Conservation (phyloP, 2,329 filamentous ascomycete species). For the Aureobasidium pullulans region DNA sequence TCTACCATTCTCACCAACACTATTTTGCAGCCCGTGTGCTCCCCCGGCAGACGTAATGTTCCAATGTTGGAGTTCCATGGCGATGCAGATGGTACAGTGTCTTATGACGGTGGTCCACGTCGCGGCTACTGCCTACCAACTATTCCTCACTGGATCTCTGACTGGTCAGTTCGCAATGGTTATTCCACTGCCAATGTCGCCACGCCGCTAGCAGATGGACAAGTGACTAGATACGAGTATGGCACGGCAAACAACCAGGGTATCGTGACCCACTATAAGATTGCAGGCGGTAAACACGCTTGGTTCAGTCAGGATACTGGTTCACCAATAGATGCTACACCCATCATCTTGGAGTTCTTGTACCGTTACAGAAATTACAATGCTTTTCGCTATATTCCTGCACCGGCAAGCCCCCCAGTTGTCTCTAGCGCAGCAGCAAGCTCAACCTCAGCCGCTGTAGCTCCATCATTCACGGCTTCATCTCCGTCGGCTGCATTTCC, state of each 20-base stretch:
- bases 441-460: neutral
- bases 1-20: constrained; percentile 21
- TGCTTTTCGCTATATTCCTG: neutral
- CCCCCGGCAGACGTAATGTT: constrained; percentile 20
- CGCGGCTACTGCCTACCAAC: constrained; percentile 7
- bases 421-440: neutral
- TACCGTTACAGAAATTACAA: constrained; percentile 14
- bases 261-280: constrained; percentile 33
- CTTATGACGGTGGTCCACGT: constrained; percentile 27
- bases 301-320: constrained; percentile 29
- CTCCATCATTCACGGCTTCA: neutral
- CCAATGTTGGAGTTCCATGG: constrained; percentile 41
- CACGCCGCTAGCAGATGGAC: constrained; percentile 18
- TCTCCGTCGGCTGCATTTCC: neutral
- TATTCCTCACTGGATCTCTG: constrained; percentile 21
- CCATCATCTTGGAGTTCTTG: constrained; percentile 24
- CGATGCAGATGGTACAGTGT: constrained; percentile 31
- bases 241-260: constrained; percentile 24
- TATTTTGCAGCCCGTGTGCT: constrained; percentile 18
- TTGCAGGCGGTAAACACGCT: constrained; percentile 31
- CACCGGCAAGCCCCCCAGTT: neutral
- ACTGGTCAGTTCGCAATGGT: constrained; percentile 30
- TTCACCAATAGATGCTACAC: constrained; percentile 20
- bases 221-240: constrained; percentile 25
- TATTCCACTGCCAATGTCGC: constrained; percentile 25